These are phyloP conservation scores for Sporothrix pseudoabietina DNA, from an alignment of 2,329 filamentous ascomycete species.

Conservation along the genomic window DNA sequence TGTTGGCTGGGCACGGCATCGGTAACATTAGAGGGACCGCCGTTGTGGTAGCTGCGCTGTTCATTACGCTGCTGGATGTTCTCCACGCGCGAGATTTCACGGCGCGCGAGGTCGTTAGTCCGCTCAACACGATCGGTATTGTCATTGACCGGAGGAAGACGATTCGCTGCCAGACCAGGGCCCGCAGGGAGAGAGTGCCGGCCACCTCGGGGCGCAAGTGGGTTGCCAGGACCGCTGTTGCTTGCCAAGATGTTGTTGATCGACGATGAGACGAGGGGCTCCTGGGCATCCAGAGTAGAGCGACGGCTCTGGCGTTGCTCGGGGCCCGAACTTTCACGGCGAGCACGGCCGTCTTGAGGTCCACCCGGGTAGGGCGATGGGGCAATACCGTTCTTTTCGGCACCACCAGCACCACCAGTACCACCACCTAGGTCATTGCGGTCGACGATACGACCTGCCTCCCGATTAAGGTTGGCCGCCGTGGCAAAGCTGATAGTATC, in stretches of 20 bases:
- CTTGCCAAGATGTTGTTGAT: slow-evolving; percentile 22
- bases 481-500: slow-evolving; percentile 35
- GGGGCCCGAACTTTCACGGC: slow-evolving; percentile 39
- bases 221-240: neutral
- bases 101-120: slow-evolving; percentile 53
- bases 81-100: slow-evolving; percentile 57
- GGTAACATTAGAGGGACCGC: neutral
- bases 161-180: slow-evolving; percentile 36
- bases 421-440: neutral
- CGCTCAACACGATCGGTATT: slow-evolving; percentile 47
- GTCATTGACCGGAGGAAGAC: neutral
- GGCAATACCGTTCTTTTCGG: neutral
- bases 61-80: slow-evolving; percentile 55
- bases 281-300: slow-evolving; percentile 36
- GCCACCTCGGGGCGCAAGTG: slow-evolving; percentile 32
- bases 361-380: neutral
- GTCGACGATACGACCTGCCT: slow-evolving; percentile 16
- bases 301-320: slow-evolving; percentile 52
- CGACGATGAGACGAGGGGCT: slow-evolving; percentile 36
- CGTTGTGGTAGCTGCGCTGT: slow-evolving; percentile 41
- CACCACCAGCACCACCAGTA: neutral
- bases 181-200: slow-evolving; percentile 43
- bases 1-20: slow-evolving; percentile 10
- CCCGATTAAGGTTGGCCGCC: slow-evolving; percentile 31
- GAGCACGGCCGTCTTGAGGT: slow-evolving; percentile 13